These are phyloP conservation scores for Coelastrella sp. DNA, from an alignment of 139 green algal species.

Conservation along the genomic window DNA sequence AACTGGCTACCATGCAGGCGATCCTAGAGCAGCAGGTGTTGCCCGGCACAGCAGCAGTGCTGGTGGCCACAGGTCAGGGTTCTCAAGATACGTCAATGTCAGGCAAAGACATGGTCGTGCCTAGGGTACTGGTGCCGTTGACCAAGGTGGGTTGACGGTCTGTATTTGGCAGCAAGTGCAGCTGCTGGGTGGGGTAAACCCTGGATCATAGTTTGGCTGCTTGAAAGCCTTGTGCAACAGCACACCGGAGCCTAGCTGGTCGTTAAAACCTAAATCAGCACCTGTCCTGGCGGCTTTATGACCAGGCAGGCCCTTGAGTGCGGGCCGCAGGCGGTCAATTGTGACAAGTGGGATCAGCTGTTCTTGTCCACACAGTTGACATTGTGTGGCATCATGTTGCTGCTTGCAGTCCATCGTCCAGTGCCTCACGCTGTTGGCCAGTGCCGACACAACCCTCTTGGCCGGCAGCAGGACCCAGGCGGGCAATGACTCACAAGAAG, in stretches of 20 bases:
- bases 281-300: no score
- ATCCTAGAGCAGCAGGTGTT: constrained; percentile 47
- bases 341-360: background rate
- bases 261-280: no score
- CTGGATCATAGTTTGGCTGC: no score
- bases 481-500: background rate
- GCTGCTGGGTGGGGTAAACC: no score
- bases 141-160: constrained; percentile 3
- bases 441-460: background rate
- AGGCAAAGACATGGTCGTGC: constrained; percentile 37
- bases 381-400: background rate
- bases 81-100: background rate
- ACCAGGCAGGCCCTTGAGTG: no score
- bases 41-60: constrained; percentile 29
- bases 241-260: no score
- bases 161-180: no score
- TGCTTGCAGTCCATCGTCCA: constrained; percentile 27
- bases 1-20: constrained; percentile 29
- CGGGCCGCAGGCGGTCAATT: no score
- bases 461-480: background rate
- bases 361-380: background rate
- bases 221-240: no score
- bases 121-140: constrained; percentile 19
- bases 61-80: background rate
- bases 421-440: background rate